Percentiles rank a stretch among this genome's conserved stretches.
Conservation (phyloP, 2,329 filamentous ascomycete genomes). For the Epichloe elymi region DNA sequence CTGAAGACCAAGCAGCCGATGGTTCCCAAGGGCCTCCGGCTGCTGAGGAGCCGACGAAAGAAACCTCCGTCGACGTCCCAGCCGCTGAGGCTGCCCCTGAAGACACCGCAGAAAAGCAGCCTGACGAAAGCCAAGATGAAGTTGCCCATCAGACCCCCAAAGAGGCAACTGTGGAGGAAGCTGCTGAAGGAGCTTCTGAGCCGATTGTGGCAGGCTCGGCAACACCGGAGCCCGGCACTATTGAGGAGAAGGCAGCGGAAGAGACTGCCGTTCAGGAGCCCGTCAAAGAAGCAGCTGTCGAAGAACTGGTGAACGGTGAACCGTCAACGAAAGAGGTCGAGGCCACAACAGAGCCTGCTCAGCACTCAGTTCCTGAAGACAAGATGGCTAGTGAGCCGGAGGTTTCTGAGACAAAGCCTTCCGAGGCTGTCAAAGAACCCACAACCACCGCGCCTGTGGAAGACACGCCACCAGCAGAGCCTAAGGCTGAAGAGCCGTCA, state of each 20-base stretch:
- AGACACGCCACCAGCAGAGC: not conserved
- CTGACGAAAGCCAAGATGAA: conserved; percentile 1
- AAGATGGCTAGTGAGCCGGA: not conserved
- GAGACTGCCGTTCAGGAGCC: not conserved
- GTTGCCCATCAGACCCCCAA: not conserved
- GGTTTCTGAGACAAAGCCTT: not conserved
- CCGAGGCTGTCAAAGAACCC: not conserved
- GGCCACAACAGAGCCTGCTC: not conserved
- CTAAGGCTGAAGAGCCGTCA: not conserved
- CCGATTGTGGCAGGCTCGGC: not conserved
- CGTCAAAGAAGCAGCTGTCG: not conserved
- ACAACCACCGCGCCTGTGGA: not conserved
- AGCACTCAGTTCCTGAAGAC: not conserved
- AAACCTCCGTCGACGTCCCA: not conserved
- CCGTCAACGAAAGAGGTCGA: not conserved
- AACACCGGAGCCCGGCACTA: not conserved
- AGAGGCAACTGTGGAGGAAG: not conserved
- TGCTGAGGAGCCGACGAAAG: not conserved
- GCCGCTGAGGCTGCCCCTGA: not conserved
- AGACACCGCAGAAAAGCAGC: not conserved
- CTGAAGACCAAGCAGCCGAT: not conserved
- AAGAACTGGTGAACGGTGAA: not conserved
- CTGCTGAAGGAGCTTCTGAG: not conserved
- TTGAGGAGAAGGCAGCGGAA: not conserved
- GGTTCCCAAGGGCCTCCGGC: too few species aligned